phyloP scores from a whole-genome alignment of 805 yeast species.

The Suhomyces pyralidae region DNA sequence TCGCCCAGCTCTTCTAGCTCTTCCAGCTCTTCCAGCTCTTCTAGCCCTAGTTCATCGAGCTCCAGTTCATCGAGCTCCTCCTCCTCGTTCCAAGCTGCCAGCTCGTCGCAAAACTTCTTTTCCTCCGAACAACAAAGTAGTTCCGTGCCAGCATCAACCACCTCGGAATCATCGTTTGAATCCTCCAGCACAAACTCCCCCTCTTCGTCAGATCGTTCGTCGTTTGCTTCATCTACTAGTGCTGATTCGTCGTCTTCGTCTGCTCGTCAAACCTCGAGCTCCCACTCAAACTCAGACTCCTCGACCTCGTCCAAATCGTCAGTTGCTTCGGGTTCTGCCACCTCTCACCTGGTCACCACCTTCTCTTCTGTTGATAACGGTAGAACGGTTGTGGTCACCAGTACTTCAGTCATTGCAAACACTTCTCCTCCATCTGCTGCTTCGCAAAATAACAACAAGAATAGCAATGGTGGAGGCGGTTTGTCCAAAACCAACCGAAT shows the following conservation, averaged over 20 bases:
- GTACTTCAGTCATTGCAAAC: conserved; percentile 28
- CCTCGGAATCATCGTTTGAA: not conserved
- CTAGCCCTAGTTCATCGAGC: not conserved
- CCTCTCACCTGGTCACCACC: conserved; percentile 20
- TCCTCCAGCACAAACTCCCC: not conserved
- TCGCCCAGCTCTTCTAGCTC: not conserved
- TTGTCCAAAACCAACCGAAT: conserved; percentile 41
- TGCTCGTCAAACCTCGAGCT: not conserved
- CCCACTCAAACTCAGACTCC: not conserved
- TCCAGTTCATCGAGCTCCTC: not conserved
- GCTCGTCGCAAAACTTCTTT: not conserved
- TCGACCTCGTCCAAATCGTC: conserved; percentile 1
- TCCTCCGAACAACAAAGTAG: not conserved
- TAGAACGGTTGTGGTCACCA: conserved; percentile 37
- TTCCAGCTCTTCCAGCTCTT: not conserved
- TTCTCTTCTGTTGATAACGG: conserved; percentile 35
- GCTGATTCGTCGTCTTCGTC: not conserved
- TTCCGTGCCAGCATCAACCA: not conserved
- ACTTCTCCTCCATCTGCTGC: conserved; percentile 25
- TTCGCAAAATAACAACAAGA: conserved; percentile 10
- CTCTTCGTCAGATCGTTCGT: not conserved
- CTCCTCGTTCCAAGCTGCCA: not conserved
- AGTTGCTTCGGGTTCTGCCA: not conserved
- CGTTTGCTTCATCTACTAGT: not conserved
- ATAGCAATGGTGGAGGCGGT: conserved; percentile 24